A percentile compares a stretch with the other conserved stretches of the same genome.
These are phyloP conservation scores for Leccinum arenicola DNA, from an alignment of 768 basidiomycete species.

Conservation along the genomic window DNA sequence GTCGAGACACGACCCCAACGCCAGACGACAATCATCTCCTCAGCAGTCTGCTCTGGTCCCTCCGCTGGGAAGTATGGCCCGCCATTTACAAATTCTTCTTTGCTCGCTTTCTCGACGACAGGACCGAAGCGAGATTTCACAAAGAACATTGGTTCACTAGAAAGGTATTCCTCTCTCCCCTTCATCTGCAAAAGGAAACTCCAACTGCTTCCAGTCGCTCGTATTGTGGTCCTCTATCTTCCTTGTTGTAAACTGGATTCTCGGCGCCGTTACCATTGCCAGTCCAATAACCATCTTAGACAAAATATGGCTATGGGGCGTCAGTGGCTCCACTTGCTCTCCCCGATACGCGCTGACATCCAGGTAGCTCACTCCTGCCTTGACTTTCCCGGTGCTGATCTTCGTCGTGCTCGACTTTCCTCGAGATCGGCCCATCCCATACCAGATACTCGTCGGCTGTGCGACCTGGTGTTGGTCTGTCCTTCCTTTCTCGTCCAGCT, in stretches of 20 bases:
- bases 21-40: conserved; percentile 36
- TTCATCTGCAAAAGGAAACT: neutral
- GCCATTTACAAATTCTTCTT: conserved; percentile 54
- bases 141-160: conserved; percentile 74
- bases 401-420: conserved; percentile 76
- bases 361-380: conserved; percentile 49
- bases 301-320: conserved; percentile 59
- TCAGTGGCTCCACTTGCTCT: conserved; percentile 29
- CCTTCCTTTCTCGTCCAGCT: neutral
- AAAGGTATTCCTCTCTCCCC: conserved; percentile 37
- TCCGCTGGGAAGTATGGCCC: conserved; percentile 62
- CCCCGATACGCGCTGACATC: neutral
- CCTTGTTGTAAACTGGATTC: conserved; percentile 66
- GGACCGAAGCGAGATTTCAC: conserved; percentile 47
- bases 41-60: conserved; percentile 35
- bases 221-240: conserved; percentile 64
- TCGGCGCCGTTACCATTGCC: conserved; percentile 53
- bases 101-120: conserved; percentile 57
- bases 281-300: conserved; percentile 46
- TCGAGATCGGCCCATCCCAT: conserved; percentile 51
- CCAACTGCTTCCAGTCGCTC: conserved; percentile 37
- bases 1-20: conserved; percentile 32
- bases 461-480: conserved; percentile 66
- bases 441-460: conserved; percentile 57
- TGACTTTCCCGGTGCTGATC: conserved; percentile 60